Conservation (phyloP, 2,329 filamentous ascomycete species). For the Aaosphaeria pasadenensis region DNA sequence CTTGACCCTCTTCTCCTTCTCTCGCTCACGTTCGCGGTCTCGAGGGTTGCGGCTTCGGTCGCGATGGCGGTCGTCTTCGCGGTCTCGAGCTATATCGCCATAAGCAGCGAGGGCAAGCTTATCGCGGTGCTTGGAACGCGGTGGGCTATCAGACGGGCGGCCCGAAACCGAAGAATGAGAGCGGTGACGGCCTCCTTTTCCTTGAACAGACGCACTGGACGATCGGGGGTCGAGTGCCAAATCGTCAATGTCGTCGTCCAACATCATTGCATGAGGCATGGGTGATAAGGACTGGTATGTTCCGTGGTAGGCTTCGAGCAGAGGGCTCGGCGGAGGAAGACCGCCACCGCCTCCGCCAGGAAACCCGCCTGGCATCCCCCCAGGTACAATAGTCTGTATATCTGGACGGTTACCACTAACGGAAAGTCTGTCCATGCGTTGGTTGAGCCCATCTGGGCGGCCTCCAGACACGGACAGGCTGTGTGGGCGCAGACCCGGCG, state of each 20-base stretch:
- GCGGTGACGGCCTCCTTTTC: constrained; percentile 23
- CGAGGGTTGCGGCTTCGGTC: constrained; percentile 18
- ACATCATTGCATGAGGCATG: constrained; percentile 77
- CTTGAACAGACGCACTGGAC: constrained; percentile 23
- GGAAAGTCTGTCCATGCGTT: constrained; percentile 46
- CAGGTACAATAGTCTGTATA: constrained; percentile 34
- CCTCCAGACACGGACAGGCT: constrained; percentile 24
- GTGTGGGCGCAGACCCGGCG: constrained; percentile 31
- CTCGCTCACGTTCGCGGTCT: neutral
- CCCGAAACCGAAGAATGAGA: constrained; percentile 15
- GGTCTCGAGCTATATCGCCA: constrained; percentile 23
- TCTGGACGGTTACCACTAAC: constrained; percentile 46
- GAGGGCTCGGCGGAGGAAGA: constrained; percentile 71
- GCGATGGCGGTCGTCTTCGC: constrained; percentile 7
- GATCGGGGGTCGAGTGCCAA: constrained; percentile 30
- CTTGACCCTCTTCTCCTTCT: constrained; percentile 52
- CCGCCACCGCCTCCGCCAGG: constrained; percentile 4
- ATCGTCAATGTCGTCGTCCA: constrained; percentile 54
- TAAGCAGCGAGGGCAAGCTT: constrained; percentile 34
- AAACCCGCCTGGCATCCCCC: constrained; percentile 22
- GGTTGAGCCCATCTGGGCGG: constrained; percentile 34
- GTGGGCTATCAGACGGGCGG: constrained; percentile 29
- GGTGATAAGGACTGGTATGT: constrained; percentile 94
- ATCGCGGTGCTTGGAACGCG: constrained; percentile 23
- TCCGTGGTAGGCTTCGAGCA: constrained; percentile 88